Evolutionary conservation across 768 basidiomycete genomes (phyloP).

Genomic region (Suillus plorans): DNA sequence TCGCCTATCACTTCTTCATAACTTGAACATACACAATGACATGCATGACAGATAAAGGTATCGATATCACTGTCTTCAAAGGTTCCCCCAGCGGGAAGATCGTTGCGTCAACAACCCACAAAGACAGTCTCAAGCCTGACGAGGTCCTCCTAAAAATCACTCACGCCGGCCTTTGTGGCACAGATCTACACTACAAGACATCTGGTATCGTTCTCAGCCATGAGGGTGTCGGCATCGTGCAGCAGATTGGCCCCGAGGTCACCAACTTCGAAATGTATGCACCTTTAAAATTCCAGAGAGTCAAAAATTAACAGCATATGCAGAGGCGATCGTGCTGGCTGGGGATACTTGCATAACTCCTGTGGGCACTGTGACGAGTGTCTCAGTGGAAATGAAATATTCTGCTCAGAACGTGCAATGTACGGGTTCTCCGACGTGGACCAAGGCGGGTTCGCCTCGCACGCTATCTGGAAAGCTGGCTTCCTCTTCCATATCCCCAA

Average conservation of each 20-base stretch:
- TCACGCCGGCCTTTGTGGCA: constrained; percentile 24
- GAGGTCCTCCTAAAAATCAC: constrained; percentile 34
- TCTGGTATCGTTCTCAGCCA: constrained; percentile 38
- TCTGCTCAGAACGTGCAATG: constrained; percentile 24
- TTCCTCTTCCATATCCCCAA: constrained; percentile 37
- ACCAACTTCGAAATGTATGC: constrained; percentile 34
- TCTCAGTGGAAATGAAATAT: constrained; percentile 31
- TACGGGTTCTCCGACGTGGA: constrained; percentile 26
- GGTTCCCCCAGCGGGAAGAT: constrained; percentile 22
- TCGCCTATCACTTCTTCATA: background rate
- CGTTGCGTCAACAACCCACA: constrained; percentile 15
- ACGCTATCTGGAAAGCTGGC: constrained; percentile 33
- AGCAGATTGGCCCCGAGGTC: constrained; percentile 32
- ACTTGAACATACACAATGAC: constrained; percentile 8
- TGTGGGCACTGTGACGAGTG: constrained; percentile 36
- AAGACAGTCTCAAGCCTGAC: constrained; percentile 20
- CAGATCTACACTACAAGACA: constrained; percentile 26
- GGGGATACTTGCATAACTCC: constrained; percentile 33
- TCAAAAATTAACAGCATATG: constrained; percentile 1
- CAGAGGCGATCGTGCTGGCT: constrained; percentile 37
- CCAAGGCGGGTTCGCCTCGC: constrained; percentile 37
- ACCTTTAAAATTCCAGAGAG: constrained; percentile 4
- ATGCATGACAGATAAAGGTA: background rate
- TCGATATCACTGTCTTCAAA: constrained; percentile 32
- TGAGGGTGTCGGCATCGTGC: constrained; percentile 36